These are phyloP conservation scores for Talaromyces albobiverticillius DNA, from an alignment of 2,329 filamentous ascomycete species.

Conservation along the genomic window DNA sequence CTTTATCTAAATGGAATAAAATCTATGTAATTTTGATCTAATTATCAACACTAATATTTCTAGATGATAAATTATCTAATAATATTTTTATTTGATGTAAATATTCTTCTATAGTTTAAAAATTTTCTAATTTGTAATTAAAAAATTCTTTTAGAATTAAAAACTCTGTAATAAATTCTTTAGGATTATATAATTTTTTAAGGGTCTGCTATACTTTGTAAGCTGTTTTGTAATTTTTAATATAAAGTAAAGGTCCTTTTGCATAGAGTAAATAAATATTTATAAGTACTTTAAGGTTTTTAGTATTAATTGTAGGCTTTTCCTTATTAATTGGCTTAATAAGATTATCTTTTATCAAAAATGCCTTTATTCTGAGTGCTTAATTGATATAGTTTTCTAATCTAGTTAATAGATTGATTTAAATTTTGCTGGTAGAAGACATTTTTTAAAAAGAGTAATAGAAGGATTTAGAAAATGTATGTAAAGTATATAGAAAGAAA, in stretches of 20 bases:
- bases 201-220: not conserved
- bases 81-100: not conserved
- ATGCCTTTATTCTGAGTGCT: too few relatives aligned
- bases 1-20: not conserved
- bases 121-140: too few relatives aligned
- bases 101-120: not conserved
- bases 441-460: too few relatives aligned
- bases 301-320: not conserved
- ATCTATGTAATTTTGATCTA: not conserved
- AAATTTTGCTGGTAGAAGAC: too few relatives aligned
- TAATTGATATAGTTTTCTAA: too few relatives aligned
- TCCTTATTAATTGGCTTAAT: too few relatives aligned
- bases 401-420: too few relatives aligned
- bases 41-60: not conserved
- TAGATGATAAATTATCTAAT: not conserved
- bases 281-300: not conserved
- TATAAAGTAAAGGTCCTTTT: not conserved
- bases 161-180: too few relatives aligned
- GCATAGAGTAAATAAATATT: not conserved
- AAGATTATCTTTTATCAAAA: too few relatives aligned
- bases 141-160: too few relatives aligned
- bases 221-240: not conserved
- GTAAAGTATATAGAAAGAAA: too few relatives aligned
- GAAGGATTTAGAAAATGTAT: too few relatives aligned
- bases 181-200: not conserved